phyloP scores from a whole-genome alignment of 495 filamentous ascomycete species.

The Annulohypoxylon nitens region DNA sequence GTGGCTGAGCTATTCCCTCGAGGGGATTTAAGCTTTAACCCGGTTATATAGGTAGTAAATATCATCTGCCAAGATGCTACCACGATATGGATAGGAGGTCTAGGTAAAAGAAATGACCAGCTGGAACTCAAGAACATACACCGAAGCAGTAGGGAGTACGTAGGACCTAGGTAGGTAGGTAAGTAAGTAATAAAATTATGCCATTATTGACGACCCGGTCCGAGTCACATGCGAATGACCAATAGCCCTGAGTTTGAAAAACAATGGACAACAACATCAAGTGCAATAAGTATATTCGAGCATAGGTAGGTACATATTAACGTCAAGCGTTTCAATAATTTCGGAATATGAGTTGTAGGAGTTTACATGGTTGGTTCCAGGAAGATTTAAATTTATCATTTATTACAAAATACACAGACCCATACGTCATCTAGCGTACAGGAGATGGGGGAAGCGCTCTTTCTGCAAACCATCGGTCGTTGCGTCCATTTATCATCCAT shows the following conservation, averaged over 20 bases:
- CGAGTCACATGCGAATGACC: constrained; percentile 15
- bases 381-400: not conserved
- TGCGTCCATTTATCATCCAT: not conserved
- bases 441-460: not conserved
- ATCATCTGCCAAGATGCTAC: not conserved
- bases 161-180: too few relatives aligned
- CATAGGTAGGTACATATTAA: not conserved
- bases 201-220: not conserved
- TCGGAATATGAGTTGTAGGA: not conserved
- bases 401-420: not conserved
- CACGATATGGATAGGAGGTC: not conserved
- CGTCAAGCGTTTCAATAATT: not conserved
- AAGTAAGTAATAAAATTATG: constrained; percentile 7
- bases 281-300: not conserved
- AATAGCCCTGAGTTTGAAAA: not conserved
- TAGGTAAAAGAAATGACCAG: too few relatives aligned
- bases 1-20: constrained; percentile 37
- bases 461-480: constrained; percentile 16
- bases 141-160: too few relatives aligned
- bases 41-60: not conserved
- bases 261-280: not conserved
- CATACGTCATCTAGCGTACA: not conserved
- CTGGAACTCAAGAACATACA: too few relatives aligned
- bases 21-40: not conserved
- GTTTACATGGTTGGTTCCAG: not conserved